These are phyloP conservation scores for Cutaneotrichosporon sp. DNA, from an alignment of 1,284 basidiomycete genomes.

Conservation along the genomic window DNA sequence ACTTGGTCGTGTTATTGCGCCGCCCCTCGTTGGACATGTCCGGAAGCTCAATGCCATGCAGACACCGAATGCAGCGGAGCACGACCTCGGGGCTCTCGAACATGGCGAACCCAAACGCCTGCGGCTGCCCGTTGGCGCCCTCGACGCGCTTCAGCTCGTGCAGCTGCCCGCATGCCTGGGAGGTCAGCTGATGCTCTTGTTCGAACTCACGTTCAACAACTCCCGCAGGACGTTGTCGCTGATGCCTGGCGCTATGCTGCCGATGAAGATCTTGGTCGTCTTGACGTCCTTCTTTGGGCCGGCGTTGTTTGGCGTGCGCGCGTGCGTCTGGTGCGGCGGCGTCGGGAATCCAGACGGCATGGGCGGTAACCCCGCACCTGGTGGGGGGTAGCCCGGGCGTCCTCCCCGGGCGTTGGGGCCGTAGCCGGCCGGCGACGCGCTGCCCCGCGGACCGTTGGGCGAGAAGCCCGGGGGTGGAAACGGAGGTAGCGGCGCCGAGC, in stretches of 20 bases:
- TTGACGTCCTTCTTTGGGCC: conserved; percentile 45
- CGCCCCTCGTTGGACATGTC: conserved; percentile 63
- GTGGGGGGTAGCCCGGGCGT: conserved; percentile 2
- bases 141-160: conserved; percentile 86
- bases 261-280: conserved; percentile 74
- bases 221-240: conserved; percentile 72
- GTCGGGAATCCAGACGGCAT: conserved; percentile 7
- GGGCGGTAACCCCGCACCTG: conserved; percentile 4
- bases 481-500: conserved; percentile 16
- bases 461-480: conserved; percentile 25
- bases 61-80: conserved; percentile 71
- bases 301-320: background rate
- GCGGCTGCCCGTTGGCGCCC: conserved; percentile 84
- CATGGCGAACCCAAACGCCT: conserved; percentile 93
- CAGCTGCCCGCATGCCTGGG: conserved; percentile 80
- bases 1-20: conserved; percentile 75
- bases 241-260: conserved; percentile 92
- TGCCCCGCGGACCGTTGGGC: background rate
- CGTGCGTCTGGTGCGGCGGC: conserved; percentile 1
- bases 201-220: conserved; percentile 70
- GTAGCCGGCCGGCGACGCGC: background rate
- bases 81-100: conserved; percentile 88
- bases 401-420: background rate
- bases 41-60: conserved; percentile 83
- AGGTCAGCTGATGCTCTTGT: too few species aligned